Evolutionary conservation across 495 filamentous ascomycete species (phyloP), one percentile per base, ranked within the genome.

Genomic region (Aspergillus homomorphus): DNA sequence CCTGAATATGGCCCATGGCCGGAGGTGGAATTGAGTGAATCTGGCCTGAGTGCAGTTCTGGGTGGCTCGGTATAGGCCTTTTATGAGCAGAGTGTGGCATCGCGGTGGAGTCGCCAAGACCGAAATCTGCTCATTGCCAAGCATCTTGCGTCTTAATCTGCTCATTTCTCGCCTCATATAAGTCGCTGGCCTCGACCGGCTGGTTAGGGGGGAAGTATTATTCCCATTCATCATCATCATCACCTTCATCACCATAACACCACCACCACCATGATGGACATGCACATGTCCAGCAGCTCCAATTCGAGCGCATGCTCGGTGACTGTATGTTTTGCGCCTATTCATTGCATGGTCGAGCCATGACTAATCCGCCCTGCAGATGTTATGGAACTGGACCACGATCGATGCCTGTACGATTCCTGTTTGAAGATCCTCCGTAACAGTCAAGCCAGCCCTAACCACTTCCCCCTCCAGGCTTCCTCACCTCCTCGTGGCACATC

Each of bases 351-450:
- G 18, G 5, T 26, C n/a, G n/a, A 5, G 9, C 45, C 21, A 56
- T 52, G 5, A 55, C 56, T 41, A 15, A 51, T 53, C 26, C 26
- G 33, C 33, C 8, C 26, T 4, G 26, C 54, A 82, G 81, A 90
- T 89, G 87, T 69, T 89, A 7, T 89, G 85, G 83, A 89, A 90
- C 65, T 89, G 86, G 83, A 70, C 86, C 55, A 85, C 81, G 0
- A 71, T 87, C 53, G 80, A 88, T 68, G 66, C 83, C 0, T 90
- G 85, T 72, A 55, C 20, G 66, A 19, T 20, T 6, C 4, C 26
- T 22, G 0, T 23, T 18, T 19, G 20, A 21, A 19, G 1, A n/a
- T 26, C 18, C 51, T 44, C 52, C 26, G 19, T 21, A 26, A 8
- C 41, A 28, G n/a, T 12, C 4, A 10, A 5, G 10, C 33, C 33